Conservation (phyloP, 305 asterid species). For the Nicotiana rustica region DNA sequence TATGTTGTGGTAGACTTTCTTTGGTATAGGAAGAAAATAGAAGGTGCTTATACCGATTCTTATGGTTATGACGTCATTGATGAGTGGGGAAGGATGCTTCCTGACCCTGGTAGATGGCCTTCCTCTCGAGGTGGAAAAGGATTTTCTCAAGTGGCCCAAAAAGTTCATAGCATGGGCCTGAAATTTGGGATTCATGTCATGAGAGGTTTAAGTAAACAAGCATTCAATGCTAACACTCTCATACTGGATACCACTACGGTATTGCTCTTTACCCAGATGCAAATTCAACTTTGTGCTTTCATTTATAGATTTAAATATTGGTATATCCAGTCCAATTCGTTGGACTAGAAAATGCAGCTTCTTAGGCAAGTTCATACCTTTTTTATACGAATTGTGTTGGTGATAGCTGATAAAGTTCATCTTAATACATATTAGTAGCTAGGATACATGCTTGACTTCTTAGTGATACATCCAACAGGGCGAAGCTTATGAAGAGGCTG, state of each 20-base stretch:
- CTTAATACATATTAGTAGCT: slow-evolving; percentile 5
- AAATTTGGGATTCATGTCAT: slow-evolving; percentile 94
- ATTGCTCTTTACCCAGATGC: slow-evolving; percentile 33
- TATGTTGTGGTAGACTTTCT: slow-evolving; percentile 97
- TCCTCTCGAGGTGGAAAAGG: slow-evolving; percentile 79
- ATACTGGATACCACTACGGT: slow-evolving; percentile 80
- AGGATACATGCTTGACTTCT: neutral
- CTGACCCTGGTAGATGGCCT: slow-evolving; percentile 94
- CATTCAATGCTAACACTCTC: slow-evolving; percentile 77
- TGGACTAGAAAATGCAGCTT: slow-evolving; percentile 14
- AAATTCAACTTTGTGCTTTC: neutral
- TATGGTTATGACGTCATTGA: slow-evolving; percentile 88
- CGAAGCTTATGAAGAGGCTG: slow-evolving; percentile 72
- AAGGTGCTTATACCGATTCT: slow-evolving; percentile 78
- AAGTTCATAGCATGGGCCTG: slow-evolving; percentile 84
- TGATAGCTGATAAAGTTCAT: neutral
- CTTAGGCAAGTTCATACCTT: slow-evolving; percentile 14
- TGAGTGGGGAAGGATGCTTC: slow-evolving; percentile 95
- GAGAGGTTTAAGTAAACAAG: slow-evolving; percentile 91
- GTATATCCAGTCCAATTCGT: neutral
- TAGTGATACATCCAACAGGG: slow-evolving; percentile 53
- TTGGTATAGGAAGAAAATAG: slow-evolving; percentile 86
- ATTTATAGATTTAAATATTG: neutral
- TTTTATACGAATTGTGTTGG: neutral
- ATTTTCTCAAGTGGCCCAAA: slow-evolving; percentile 65